A percentile compares a stretch with the other conserved stretches of the same genome.
phyloP scores from a whole-genome alignment of 306 rosid genomes.

The Ammopiptanthus mongolicus region DNA sequence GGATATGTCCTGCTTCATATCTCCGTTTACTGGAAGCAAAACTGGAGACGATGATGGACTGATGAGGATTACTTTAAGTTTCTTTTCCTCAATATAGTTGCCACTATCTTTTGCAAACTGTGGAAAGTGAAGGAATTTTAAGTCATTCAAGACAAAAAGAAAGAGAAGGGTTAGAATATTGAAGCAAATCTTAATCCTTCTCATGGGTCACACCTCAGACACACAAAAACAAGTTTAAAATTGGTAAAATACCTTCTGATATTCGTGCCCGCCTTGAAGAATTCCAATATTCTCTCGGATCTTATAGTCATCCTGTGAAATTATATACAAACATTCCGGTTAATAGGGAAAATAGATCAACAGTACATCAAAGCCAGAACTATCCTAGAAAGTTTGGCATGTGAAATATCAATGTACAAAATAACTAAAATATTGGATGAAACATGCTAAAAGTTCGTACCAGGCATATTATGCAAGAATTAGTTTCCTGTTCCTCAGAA shows the following conservation, averaged over 20 bases:
- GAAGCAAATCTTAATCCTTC: no score
- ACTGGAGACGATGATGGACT: constrained; percentile 65
- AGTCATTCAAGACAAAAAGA: constrained; percentile 15
- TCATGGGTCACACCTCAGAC: no score
- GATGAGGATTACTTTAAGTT: constrained; percentile 62
- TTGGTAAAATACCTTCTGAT: no score
- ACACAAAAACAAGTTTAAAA: no score
- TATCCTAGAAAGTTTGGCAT: background rate
- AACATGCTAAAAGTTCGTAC: no score
- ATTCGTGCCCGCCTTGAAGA: constrained; percentile 81
- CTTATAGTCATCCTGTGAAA: constrained; percentile 69
- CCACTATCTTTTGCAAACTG: constrained; percentile 77
- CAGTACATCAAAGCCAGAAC: background rate
- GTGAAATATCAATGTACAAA: background rate
- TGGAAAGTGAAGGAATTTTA: constrained; percentile 1
- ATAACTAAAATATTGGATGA: background rate
- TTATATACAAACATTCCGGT: background rate
- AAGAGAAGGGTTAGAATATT: no score
- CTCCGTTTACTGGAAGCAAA: constrained; percentile 64
- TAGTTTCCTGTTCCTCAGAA: no score
- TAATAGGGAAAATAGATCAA: background rate
- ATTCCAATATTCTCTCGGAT: constrained; percentile 60
- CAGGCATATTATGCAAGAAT: no score
- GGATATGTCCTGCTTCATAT: constrained; percentile 48
- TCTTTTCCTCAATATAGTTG: constrained; percentile 72